These are phyloP conservation scores for Podospora didyma DNA, from an alignment of 495 filamentous ascomycete species.

Conservation along the genomic window DNA sequence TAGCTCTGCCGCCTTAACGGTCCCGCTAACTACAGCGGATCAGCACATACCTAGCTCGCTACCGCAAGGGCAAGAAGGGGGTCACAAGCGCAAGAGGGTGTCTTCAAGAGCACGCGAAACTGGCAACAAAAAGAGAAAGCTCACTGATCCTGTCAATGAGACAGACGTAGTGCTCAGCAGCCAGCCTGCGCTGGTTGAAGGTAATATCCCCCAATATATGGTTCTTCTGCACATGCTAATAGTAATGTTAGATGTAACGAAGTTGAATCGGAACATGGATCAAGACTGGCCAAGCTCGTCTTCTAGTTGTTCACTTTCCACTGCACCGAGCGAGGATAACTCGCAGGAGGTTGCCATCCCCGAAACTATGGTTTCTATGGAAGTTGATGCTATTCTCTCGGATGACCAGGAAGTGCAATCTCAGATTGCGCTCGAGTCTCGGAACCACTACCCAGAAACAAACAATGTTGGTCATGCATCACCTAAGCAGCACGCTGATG, in stretches of 20 bases:
- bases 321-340: neutral
- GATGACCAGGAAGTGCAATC: conserved; percentile 25
- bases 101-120: conserved; percentile 16
- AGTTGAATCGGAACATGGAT: neutral
- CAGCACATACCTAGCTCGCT: conserved; percentile 18
- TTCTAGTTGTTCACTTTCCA: neutral
- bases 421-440: conserved; percentile 24
- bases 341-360: neutral
- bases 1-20: conserved; percentile 4
- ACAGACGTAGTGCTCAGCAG: conserved; percentile 8
- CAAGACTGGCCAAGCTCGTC: conserved; percentile 11
- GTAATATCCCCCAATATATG: conserved; percentile 2
- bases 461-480: neutral
- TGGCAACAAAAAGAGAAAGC: conserved; percentile 14
- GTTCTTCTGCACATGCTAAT: neutral
- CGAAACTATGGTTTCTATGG: conserved; percentile 7
- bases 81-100: conserved; percentile 24
- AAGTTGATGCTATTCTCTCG: conserved; percentile 5
- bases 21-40: neutral
- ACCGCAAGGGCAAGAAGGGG: neutral
- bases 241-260: neutral
- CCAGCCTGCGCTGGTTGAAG: neutral
- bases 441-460: conserved; percentile 12
- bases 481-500: too few species aligned
- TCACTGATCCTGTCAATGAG: conserved; percentile 5